Conservation (phyloP, 1,139 yeast genomes). For the Ashbya aceris region DNA sequence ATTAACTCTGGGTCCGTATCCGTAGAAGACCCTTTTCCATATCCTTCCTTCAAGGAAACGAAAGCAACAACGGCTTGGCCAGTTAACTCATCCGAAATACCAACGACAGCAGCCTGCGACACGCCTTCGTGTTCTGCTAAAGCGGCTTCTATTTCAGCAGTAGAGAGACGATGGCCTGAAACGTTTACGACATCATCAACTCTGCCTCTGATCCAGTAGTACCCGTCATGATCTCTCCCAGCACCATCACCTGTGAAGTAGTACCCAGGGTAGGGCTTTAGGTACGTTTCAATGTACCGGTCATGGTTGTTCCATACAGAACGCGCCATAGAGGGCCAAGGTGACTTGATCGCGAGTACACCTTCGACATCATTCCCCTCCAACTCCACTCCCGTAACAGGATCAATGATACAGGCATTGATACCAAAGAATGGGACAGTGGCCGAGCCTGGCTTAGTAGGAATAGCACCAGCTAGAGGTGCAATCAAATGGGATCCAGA, state of each 20-base stretch:
- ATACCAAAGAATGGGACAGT: constrained; percentile 95
- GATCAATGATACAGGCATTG: constrained; percentile 83
- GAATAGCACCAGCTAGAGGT: constrained; percentile 88
- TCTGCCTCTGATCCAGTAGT: constrained; percentile 97
- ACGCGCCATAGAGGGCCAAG: constrained; percentile 99
- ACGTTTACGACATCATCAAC: constrained; percentile 98
- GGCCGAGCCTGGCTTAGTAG: constrained; percentile 97
- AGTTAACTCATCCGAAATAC: constrained; percentile 87
- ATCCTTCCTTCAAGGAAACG: constrained; percentile 68
- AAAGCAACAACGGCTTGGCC: constrained; percentile 97
- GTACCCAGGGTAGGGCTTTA: constrained; percentile 92
- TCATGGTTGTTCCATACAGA: constrained; percentile 87
- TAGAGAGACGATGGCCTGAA: constrained; percentile 93
- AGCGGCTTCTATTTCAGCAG: constrained; percentile 95
- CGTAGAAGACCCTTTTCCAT: neutral
- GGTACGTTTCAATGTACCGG: constrained; percentile 85
- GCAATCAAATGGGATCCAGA: constrained; percentile 95
- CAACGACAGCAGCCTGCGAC: constrained; percentile 92
- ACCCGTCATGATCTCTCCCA: constrained; percentile 94
- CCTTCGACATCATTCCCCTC: constrained; percentile 92
- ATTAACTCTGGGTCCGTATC: constrained; percentile 18
- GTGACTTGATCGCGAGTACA: constrained; percentile 75
- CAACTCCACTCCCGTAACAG: constrained; percentile 77
- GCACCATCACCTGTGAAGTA: constrained; percentile 99
- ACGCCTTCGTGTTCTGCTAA: constrained; percentile 71